These are phyloP conservation scores for Megacollybia marginata DNA, from an alignment of 768 basidiomycete species.

Conservation along the genomic window DNA sequence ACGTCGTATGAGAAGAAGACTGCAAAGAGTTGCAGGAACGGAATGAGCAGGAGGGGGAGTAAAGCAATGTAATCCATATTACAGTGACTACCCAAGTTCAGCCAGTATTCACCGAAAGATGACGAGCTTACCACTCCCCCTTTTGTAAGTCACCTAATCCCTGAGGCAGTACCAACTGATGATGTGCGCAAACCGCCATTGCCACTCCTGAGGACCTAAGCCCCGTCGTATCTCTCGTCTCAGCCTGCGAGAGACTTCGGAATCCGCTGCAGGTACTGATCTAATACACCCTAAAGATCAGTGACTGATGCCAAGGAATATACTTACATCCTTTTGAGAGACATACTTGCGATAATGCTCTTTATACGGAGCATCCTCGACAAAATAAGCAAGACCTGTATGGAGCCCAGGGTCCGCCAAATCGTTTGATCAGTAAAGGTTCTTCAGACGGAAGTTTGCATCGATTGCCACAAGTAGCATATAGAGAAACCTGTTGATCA, in stretches of 20 bases:
- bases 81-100: not conserved
- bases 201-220: conserved; percentile 10
- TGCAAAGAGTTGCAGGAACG: not conserved
- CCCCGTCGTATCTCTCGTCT: not conserved
- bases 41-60: not conserved
- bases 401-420: conserved; percentile 1
- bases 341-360: not conserved
- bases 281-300: not conserved
- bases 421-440: conserved; percentile 4
- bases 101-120: not conserved
- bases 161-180: conserved; percentile 3
- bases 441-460: conserved; percentile 5
- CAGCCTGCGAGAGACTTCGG: conserved; percentile 2
- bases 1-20: conserved; percentile 13
- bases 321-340: conserved; percentile 1
- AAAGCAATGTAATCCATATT: conserved; percentile 11
- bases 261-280: conserved; percentile 4
- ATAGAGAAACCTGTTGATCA: not conserved
- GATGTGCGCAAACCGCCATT: conserved; percentile 5
- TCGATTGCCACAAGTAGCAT: not conserved
- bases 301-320: not conserved
- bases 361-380: conserved; percentile 1
- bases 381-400: conserved; percentile 7
- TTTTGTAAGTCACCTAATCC: conserved; percentile 8
- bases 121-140: conserved; percentile 7